Conservation (phyloP, 192 early-diverging fungal genomes). For the Coemansia sp. region DNA sequence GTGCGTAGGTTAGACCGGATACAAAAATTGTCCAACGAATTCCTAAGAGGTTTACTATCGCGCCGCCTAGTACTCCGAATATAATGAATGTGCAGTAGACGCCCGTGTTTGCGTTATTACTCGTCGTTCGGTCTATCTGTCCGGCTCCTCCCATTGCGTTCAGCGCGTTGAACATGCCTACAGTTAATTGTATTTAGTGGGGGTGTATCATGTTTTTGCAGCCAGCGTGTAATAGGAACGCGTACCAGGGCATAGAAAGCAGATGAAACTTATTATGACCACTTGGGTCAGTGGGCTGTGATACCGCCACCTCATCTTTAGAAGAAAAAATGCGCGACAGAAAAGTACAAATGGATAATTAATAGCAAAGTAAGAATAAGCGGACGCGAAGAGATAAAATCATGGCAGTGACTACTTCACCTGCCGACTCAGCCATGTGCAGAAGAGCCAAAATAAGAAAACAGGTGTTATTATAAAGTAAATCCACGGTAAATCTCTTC, state of each 20-base stretch:
- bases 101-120: constrained; percentile 64
- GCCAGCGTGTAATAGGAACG: background rate
- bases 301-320: constrained; percentile 16
- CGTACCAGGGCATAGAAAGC: constrained; percentile 64
- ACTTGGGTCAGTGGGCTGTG: constrained; percentile 63
- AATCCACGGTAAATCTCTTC: background rate
- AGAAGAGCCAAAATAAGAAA: background rate
- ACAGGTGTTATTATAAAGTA: background rate
- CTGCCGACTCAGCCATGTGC: background rate
- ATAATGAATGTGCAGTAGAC: constrained; percentile 70
- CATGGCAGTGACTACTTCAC: background rate
- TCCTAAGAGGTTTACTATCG: constrained; percentile 72
- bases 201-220: too few relatives aligned
- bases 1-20: constrained; percentile 62
- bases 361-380: background rate
- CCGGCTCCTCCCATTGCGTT: constrained; percentile 26
- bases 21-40: constrained; percentile 60
- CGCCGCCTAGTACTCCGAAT: constrained; percentile 67
- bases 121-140: constrained; percentile 58
- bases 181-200: background rate
- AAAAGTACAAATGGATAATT: background rate
- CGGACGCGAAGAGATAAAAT: background rate
- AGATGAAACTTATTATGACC: constrained; percentile 64
- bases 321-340: background rate
- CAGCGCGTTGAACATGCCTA: constrained; percentile 69